Evolutionary conservation across 208 protist genomes (phyloP), one percentile per base, ranked within the genome.

Genomic region (Wallacemonas sp.): DNA sequence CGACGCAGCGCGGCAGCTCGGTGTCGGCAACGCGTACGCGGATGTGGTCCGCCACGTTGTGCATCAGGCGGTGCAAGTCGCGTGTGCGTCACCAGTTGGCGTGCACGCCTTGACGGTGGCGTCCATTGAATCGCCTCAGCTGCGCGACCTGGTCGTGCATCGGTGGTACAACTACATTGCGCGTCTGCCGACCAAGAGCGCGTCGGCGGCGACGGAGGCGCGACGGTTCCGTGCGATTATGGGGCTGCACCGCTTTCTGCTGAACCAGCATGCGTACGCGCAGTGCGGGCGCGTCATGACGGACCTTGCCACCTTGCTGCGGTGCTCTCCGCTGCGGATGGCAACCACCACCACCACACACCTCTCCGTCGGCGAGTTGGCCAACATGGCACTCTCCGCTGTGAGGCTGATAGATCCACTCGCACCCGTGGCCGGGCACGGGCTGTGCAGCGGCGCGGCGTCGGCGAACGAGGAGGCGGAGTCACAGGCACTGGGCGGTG

Each of bases 221-320:
- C 27, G 77, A 41, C 79, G 82, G 0, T 72, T 68, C 38, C 81
- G 78, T n/a, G 70, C 83, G 33, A 83, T 87, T 13, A 68, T 80
- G 38, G 86, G 83, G 3, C 78, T 95, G 26, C 78, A 91, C 62
- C 76, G 78, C 17, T 93, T 77, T 70, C 63, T 95, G 12, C 82
- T 90, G 78, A 71, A 68, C 44, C 89, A 77, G 37, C 86, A 91
- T 70, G 80, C 76, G 34, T 93, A 91, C 66, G 86, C 76, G 4
- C 84, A 92, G 63, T 89, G 84, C 33, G 86, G 73, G 15, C 75
- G 78, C 5, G 77, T 93, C 48, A 83, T 93, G 79, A 81, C 79
- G 10, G 76, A 80, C 33, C 66, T 95, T 32, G 84, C 84, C 6
- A 81, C 81, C 9, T 54, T 78, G 22, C 73, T 91, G n/a, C 83